Base-by-base conservation (phyloP, 495 filamentous ascomycete genomes). In the Usnea hakonensis region DNA sequence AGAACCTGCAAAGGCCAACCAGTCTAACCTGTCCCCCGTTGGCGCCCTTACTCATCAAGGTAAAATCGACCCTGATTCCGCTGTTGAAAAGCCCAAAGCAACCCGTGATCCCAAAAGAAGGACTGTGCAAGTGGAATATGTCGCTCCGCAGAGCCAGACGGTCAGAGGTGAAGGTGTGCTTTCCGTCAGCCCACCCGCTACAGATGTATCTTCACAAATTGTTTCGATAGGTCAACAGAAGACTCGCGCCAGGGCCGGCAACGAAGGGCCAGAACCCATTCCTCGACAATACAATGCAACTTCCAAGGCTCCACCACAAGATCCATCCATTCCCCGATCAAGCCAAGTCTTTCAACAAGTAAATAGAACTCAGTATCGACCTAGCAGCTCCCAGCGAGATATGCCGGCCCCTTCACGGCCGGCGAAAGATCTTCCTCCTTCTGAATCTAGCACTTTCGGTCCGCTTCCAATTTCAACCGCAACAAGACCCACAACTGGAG, bases 71-170 rank as follows among this genome's bases (percentile, higher is more conserved):
- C 79, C 81, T 56, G 84, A 88, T 28, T 80, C 86, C 16, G 78
- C 82, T 61, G 71, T 80, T 26, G 79, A 85, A 9, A 86, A 85
- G 67, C 78, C 79, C 13, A 88, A 90, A 73, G 75, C 81, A 2
- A 70, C 78, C 5, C 84, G 88, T 26, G 94, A 97, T 69, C 87
- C 88, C 66, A 98, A 97, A 74, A 85, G 94, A 41, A 83, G 91
- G 59, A 99, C 94, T 0, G 91, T 99, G 1, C 94, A 99, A 74
- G 90, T 97, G 16, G 94, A 99, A 76, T 99, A 99, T 77, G 95
- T 99, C 56, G 88, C 90, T 44, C 95, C 94, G 41, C 85, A 86
- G 36, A 94, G 90, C 21, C 85, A 90, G 65, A 97, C 94, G 6
- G 72, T 77, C 4, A 75, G 89, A 67, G 87, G 86, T 55, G 87